Percentiles rank a stretch among this genome's conserved stretches.
phyloP scores from a whole-genome alignment of 1,284 basidiomycete species.

The Hymenochaete sp. region DNA sequence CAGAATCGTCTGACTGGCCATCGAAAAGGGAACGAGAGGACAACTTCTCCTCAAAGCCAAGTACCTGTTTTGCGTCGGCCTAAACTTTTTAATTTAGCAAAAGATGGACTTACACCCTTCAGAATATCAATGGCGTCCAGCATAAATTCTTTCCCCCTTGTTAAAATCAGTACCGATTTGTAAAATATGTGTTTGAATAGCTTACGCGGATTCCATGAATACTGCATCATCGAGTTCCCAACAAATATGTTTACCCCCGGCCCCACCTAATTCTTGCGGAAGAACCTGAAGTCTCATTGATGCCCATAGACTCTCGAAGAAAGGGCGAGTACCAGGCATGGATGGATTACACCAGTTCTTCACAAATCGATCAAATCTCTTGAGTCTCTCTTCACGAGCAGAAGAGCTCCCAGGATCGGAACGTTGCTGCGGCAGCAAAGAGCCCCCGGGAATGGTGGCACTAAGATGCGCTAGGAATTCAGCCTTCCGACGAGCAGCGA shows the following conservation, averaged over 20 bases:
- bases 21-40: conserved; percentile 10
- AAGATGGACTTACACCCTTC: conserved; percentile 56
- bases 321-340: conserved; percentile 73
- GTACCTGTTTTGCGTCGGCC: conserved; percentile 14
- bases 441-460: conserved; percentile 63
- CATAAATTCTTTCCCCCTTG: conserved; percentile 77
- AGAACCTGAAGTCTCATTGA: conserved; percentile 65
- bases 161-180: conserved; percentile 18
- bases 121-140: conserved; percentile 71
- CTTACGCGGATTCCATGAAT: conserved; percentile 77
- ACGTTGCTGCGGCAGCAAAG: conserved; percentile 59
- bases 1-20: conserved; percentile 23
- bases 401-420: conserved; percentile 47
- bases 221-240: conserved; percentile 82
- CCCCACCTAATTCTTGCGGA: conserved; percentile 63
- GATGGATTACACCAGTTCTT: conserved; percentile 70
- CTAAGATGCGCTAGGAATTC: conserved; percentile 70
- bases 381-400: conserved; percentile 67
- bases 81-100: conserved; percentile 12
- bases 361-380: conserved; percentile 61
- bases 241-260: conserved; percentile 53
- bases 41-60: conserved; percentile 20
- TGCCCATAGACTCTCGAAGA: conserved; percentile 71
- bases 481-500: conserved; percentile 58
- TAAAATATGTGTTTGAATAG: conserved; percentile 20